These are phyloP conservation scores for Sicyos baderoa DNA, from an alignment of 306 rosid species.

Conservation along the genomic window DNA sequence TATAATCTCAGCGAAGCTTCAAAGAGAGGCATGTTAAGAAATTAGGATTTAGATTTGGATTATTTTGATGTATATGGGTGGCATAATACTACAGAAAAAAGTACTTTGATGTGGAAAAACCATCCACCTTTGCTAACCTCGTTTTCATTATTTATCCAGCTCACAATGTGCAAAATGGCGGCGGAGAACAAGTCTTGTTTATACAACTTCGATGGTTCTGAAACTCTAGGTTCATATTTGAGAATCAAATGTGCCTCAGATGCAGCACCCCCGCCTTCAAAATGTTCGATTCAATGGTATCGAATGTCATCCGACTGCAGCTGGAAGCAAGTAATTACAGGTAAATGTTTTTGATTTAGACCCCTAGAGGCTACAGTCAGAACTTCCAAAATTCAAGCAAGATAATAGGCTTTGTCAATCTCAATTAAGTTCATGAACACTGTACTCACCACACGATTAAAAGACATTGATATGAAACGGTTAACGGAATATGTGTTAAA, in stretches of 20 bases:
- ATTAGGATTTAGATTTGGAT: not conserved
- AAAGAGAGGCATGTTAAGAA: conserved; percentile 63
- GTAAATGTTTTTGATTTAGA: conserved; percentile 28
- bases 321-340: conserved; percentile 79
- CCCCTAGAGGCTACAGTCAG: not conserved
- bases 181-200: conserved; percentile 50
- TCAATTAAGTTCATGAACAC: conserved; percentile 7
- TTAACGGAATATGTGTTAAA: not conserved
- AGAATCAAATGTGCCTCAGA: conserved; percentile 54
- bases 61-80: not conserved
- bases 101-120: not conserved
- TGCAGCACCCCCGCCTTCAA: conserved; percentile 47
- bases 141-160: conserved; percentile 33
- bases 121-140: not conserved
- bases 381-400: not conserved
- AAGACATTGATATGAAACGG: not conserved
- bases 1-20: conserved; percentile 66
- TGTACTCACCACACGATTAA: not conserved
- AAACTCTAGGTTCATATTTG: conserved; percentile 60
- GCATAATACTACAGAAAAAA: not conserved
- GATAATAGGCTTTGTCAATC: not conserved
- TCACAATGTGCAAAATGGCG: conserved; percentile 70
- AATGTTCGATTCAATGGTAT: conserved; percentile 84
- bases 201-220: conserved; percentile 62
- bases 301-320: conserved; percentile 75